These are phyloP conservation scores for Diplotaxis tenuifolia DNA, from an alignment of 345 rosid genomes.

Conservation along the genomic window DNA sequence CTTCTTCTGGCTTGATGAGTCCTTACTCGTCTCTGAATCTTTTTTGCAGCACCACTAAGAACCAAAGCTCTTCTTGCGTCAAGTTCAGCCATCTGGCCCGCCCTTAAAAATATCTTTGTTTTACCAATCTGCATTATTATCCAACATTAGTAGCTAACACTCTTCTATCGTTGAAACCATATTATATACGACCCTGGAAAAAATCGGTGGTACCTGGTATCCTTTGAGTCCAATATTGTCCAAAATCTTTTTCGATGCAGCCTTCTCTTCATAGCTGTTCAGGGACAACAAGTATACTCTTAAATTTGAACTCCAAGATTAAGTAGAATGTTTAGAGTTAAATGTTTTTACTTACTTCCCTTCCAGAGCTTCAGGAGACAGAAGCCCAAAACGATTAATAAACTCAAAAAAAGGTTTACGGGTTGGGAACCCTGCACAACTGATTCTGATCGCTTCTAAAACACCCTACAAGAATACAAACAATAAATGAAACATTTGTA, in stretches of 20 bases:
- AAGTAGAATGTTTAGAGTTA: not conserved
- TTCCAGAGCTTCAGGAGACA: constrained; percentile 60
- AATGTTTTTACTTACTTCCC: constrained; percentile 63
- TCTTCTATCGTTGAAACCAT: not conserved
- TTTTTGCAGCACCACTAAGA: constrained; percentile 78
- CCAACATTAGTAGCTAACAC: not conserved
- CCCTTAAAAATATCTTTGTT: constrained; percentile 92
- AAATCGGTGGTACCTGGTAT: constrained; percentile 55
- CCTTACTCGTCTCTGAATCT: constrained; percentile 66
- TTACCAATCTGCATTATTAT: constrained; percentile 69
- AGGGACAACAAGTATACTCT: not conserved
- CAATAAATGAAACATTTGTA: not conserved
- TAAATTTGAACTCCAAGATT: not conserved
- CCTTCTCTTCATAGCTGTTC: constrained; percentile 82
- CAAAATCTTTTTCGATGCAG: constrained; percentile 66
- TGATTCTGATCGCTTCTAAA: constrained; percentile 92
- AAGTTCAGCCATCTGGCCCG: constrained; percentile 99
- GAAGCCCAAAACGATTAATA: constrained; percentile 83
- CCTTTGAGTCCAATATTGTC: constrained; percentile 88
- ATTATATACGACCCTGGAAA: not conserved
- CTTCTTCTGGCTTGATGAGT: constrained; percentile 71
- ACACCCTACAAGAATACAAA: constrained; percentile 61
- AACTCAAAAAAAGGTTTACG: constrained; percentile 90
- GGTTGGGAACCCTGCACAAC: constrained; percentile 98
- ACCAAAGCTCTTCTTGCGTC: constrained; percentile 85